Conservation (phyloP, 2,329 filamentous ascomycete genomes). For the Ustilaginoidea virens region DNA sequence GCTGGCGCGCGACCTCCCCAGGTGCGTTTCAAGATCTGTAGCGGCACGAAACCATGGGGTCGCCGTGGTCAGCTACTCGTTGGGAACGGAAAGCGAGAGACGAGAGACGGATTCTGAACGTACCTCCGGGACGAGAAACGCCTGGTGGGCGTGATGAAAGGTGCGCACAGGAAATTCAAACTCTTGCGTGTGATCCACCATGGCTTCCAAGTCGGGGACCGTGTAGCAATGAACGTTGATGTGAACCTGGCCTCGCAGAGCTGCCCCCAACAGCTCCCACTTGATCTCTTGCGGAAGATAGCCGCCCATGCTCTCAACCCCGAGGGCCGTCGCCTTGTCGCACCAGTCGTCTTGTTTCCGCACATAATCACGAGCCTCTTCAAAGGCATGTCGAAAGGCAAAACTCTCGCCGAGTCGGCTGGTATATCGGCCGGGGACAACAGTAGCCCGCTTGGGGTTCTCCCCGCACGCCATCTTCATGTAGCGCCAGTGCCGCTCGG, state of each 20-base stretch:
- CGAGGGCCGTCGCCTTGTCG: constrained; percentile 32
- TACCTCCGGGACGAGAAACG: constrained; percentile 49
- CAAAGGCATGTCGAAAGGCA: constrained; percentile 52
- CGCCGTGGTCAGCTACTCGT: too few species aligned
- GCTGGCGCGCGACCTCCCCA: constrained; percentile 39
- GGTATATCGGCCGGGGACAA: constrained; percentile 35
- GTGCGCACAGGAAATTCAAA: constrained; percentile 51
- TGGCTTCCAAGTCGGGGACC: constrained; percentile 51
- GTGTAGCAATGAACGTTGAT: constrained; percentile 62
- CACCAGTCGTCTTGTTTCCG: constrained; percentile 56
- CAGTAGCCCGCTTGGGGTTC: constrained; percentile 50
- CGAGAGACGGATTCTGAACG: too few species aligned
- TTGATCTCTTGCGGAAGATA: constrained; percentile 48
- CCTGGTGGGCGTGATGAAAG: constrained; percentile 57
- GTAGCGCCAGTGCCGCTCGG: constrained; percentile 49
- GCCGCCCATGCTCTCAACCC: constrained; percentile 31
- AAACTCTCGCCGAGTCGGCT: constrained; percentile 55
- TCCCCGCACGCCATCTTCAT: constrained; percentile 69
- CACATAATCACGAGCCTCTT: constrained; percentile 41
- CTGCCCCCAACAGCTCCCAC: constrained; percentile 48
- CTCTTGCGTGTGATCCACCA: constrained; percentile 56
- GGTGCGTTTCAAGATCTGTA: constrained; percentile 40
- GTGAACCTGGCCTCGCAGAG: constrained; percentile 50
- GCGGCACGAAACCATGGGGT: too few species aligned
- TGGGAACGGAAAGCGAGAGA: too few species aligned